Evolutionary conservation across 2,329 filamentous ascomycete species (phyloP).

Genomic region (Juglanconis oblonga): DNA sequence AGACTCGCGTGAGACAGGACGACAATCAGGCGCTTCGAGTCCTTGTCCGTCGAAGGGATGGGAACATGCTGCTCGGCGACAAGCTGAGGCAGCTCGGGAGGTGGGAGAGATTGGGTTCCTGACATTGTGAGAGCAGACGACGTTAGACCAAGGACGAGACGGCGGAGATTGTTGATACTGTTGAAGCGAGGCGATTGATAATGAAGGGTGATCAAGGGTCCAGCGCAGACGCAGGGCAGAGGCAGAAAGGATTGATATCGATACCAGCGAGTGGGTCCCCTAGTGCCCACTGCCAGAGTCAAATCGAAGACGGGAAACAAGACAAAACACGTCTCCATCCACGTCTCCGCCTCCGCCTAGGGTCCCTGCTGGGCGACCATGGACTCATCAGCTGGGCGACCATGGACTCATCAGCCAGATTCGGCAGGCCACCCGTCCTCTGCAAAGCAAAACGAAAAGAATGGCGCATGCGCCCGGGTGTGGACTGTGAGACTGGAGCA

Average conservation of each 20-base stretch:
- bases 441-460: too few species aligned
- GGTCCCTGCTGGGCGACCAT: too few species aligned
- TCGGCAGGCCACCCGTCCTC: too few species aligned
- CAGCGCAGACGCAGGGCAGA: too few species aligned
- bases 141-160: constrained; percentile 21
- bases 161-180: neutral
- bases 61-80: constrained; percentile 89
- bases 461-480: too few species aligned
- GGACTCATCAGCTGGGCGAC: too few species aligned
- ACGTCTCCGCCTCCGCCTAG: too few species aligned
- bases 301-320: too few species aligned
- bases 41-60: constrained; percentile 82
- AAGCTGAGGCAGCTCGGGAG: constrained; percentile 83
- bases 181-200: neutral
- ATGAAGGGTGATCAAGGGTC: neutral
- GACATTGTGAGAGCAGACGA: constrained; percentile 26
- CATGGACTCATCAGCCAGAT: too few species aligned
- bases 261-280: neutral
- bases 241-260: neutral
- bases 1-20: constrained; percentile 96
- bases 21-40: constrained; percentile 87
- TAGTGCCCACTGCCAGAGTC: too few species aligned
- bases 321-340: too few species aligned
- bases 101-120: constrained; percentile 94
- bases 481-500: too few species aligned